Evolutionary conservation across 768 basidiomycete genomes (phyloP).

Genomic region (Dentipellis sp.): DNA sequence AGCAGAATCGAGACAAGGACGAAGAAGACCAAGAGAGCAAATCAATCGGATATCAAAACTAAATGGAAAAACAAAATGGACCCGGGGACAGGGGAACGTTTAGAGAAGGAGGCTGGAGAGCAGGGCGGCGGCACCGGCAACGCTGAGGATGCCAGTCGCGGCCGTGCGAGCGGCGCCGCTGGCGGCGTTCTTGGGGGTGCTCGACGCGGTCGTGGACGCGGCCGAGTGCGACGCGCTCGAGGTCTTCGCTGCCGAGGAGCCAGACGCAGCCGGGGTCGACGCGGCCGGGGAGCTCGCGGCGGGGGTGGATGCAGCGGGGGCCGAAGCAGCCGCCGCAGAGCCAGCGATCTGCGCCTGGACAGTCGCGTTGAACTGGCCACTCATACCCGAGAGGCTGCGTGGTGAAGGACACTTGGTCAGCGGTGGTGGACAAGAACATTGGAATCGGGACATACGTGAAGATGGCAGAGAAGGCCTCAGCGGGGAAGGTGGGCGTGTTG

Average conservation of each 20-base stretch:
- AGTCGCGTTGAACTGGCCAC: slow-evolving; percentile 51
- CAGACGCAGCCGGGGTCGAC: slow-evolving; percentile 15
- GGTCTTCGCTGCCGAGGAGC: slow-evolving; percentile 4
- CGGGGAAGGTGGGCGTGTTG: slow-evolving; percentile 41
- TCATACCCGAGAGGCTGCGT: slow-evolving; percentile 57
- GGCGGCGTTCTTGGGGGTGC: neutral
- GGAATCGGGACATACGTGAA: slow-evolving; percentile 50
- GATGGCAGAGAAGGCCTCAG: slow-evolving; percentile 68
- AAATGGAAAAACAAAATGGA: slow-evolving; percentile 4
- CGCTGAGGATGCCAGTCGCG: slow-evolving; percentile 12
- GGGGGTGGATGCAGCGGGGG: slow-evolving; percentile 36
- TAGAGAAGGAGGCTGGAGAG: slow-evolving; percentile 11
- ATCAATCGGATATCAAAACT: neutral
- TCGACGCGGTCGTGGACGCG: slow-evolving; percentile 2
- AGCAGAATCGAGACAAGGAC: neutral
- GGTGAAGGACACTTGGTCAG: neutral
- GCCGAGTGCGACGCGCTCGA: slow-evolving; percentile 6
- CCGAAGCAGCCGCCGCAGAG: slow-evolving; percentile 28
- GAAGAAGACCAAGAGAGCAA: neutral
- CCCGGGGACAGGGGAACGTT: neutral
- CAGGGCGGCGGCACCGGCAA: slow-evolving; percentile 11
- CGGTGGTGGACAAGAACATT: neutral
- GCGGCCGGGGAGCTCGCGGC: slow-evolving; percentile 23
- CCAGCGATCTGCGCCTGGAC: slow-evolving; percentile 53
- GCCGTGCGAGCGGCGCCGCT: slow-evolving; percentile 13